These are phyloP conservation scores for Tagetes erecta DNA, from an alignment of 129 eudicot species.

Conservation along the genomic window DNA sequence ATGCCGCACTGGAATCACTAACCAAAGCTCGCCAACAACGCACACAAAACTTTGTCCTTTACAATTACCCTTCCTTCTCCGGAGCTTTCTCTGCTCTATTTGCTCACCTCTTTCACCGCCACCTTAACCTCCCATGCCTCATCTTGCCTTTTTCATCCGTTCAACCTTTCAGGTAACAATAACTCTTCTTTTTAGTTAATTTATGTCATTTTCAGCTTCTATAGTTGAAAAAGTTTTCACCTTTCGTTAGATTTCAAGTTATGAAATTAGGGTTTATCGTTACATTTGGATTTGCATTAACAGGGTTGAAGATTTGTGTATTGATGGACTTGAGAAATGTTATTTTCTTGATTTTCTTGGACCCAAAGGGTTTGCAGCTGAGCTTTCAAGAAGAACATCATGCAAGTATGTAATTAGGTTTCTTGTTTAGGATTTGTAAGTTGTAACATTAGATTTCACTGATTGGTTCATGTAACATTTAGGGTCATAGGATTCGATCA, in stretches of 20 bases:
- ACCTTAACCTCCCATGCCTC: constrained; percentile 66
- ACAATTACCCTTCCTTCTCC: constrained; percentile 87
- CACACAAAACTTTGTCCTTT: constrained; percentile 58
- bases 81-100: constrained; percentile 86
- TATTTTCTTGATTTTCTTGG: constrained; percentile 86
- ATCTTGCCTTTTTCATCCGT: constrained; percentile 79
- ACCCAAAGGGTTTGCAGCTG: constrained; percentile 65
- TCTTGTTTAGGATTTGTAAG: constrained; percentile 9
- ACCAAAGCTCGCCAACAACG: constrained; percentile 51
- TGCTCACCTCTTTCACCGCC: constrained; percentile 70
- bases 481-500: constrained; percentile 89
- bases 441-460: neutral
- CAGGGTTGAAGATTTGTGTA: constrained; percentile 75
- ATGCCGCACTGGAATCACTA: constrained; percentile 72
- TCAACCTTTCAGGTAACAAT: constrained; percentile 64
- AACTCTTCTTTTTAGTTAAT: too few species aligned
- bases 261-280: too few species aligned
- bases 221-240: too few species aligned
- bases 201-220: too few species aligned
- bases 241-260: too few species aligned
- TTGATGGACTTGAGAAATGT: constrained; percentile 71
- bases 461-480: constrained; percentile 9
- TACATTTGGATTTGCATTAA: neutral
- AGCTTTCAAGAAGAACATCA: constrained; percentile 56
- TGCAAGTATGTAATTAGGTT: constrained; percentile 58